These are phyloP conservation scores for Vanilla planifolia DNA, from an alignment of 106 monocot species.

Conservation along the genomic window DNA sequence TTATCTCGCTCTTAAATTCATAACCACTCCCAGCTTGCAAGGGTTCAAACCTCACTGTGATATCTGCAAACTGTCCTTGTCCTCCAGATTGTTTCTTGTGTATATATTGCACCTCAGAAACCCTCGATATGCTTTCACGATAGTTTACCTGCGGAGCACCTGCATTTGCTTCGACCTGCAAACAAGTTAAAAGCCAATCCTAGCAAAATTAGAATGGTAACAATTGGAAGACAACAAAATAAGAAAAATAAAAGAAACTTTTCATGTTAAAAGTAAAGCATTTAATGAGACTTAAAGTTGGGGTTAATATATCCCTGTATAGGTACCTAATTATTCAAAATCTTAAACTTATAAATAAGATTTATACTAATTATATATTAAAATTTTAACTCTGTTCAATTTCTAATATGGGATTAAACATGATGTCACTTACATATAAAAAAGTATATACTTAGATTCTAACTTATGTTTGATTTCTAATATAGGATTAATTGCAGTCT, in stretches of 20 bases:
- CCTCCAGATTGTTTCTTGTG: conserved; percentile 99
- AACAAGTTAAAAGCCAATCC: neutral
- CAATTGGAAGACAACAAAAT: neutral
- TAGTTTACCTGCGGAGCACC: conserved; percentile 99
- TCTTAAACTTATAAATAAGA: too few relatives aligned
- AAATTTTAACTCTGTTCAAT: too few relatives aligned
- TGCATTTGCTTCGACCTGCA: conserved; percentile 95
- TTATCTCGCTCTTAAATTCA: conserved; percentile 97
- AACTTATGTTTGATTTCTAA: neutral
- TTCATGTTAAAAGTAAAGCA: neutral
- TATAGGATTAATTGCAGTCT: neutral
- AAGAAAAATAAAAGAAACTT: neutral
- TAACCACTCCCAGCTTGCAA: conserved; percentile 82
- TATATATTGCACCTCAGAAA: conserved; percentile 67
- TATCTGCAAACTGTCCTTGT: conserved; percentile 89
- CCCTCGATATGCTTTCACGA: conserved; percentile 87
- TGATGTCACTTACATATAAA: too few relatives aligned
- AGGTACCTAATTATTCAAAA: too few relatives aligned
- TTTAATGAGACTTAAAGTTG: too few relatives aligned
- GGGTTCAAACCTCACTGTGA: conserved; percentile 90
- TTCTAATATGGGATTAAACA: too few relatives aligned
- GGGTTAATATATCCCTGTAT: too few relatives aligned
- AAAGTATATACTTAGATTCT: too few relatives aligned
- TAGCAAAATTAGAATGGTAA: neutral
- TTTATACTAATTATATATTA: too few relatives aligned